Evolutionary conservation across 1,284 basidiomycete species (phyloP), one percentile per base, ranked within the genome.

Genomic region (Cutaneotrichosporon sp.): DNA sequence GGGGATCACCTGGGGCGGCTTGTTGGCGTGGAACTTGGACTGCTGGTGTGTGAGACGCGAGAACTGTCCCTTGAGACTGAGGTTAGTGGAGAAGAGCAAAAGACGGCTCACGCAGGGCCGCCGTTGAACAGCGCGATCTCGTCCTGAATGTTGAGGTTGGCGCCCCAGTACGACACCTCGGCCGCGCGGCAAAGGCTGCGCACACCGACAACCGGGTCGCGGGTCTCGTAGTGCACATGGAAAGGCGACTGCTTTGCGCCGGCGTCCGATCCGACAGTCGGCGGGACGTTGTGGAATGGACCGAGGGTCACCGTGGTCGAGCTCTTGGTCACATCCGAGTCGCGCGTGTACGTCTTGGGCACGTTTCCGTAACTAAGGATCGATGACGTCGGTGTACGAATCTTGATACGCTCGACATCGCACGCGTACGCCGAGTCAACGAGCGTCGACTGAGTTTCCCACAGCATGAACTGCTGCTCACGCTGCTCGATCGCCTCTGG

Each of bases 151-250:
- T 96, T 94, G 39, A 98, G 74, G 72, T 94, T 97, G 46, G 85
- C 84, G 39, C 93, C 92, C 96, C 94, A 98, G 72, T 98, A 94
- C 59, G 89, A 92, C 62, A 98, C 84, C 76, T 98, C 92, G 2
- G 87, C 91, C 0, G 80, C 71, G 42, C 96, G 84, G 52, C 83
- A 80, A 43, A 94, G 80, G 23, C 79, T 83, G 18, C 80, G 80
- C 51, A 96, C 78, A 58, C 89, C 84, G 13, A 92, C 73, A 39
- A 96, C 82, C 0, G 94, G 90, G 51, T 83, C 79, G 33, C 86
- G 86, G 56, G 86, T 85, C 62, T 80, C 78, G 76, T 90, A 98
- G 67, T 96, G 90, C 4, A 97, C 79, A 7, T 76, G 76, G 52
- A 91, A 76, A 30, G 79, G 76, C 62, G 86, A 80, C 66, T 90